Conservation (phyloP, 441 rosid genomes). For the Geranium incanum region DNA sequence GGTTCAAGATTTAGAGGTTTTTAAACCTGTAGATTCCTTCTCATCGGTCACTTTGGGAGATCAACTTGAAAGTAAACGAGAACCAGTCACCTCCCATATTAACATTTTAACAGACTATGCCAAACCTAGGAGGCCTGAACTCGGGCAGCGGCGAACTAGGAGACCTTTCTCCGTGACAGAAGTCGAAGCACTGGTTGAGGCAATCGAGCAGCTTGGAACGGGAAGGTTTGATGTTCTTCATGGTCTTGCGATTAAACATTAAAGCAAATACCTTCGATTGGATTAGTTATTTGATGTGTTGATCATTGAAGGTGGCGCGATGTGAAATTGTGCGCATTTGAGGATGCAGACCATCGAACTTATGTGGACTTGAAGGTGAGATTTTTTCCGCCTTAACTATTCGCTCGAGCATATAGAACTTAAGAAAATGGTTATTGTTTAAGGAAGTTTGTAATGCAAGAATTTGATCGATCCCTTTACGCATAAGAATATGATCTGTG, state of each 20-base stretch:
- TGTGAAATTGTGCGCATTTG: constrained; percentile 76
- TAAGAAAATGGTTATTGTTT: too few species aligned
- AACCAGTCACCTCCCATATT: constrained; percentile 30
- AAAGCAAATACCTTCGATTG: neutral
- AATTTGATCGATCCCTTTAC: neutral
- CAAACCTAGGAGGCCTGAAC: constrained; percentile 50
- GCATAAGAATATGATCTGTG: neutral
- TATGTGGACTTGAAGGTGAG: constrained; percentile 94
- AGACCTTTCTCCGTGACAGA: constrained; percentile 97
- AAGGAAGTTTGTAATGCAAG: too few species aligned
- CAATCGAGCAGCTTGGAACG: constrained; percentile 94
- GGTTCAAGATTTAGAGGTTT: constrained; percentile 33
- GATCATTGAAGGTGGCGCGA: constrained; percentile 76
- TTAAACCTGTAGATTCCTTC: constrained; percentile 29
- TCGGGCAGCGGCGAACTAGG: constrained; percentile 82
- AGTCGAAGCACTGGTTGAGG: constrained; percentile 95
- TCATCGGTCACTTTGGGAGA: constrained; percentile 25
- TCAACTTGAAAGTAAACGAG: constrained; percentile 32
- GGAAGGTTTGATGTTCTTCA: constrained; percentile 52
- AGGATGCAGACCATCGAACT: constrained; percentile 83
- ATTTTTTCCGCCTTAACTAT: neutral
- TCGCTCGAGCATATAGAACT: neutral
- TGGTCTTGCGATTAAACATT: constrained; percentile 12
- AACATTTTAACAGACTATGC: constrained; percentile 36
- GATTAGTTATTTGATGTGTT: neutral